Base-by-base conservation (phyloP, 2,329 filamentous ascomycete species). In the Trichoderma atrobrunneum region DNA sequence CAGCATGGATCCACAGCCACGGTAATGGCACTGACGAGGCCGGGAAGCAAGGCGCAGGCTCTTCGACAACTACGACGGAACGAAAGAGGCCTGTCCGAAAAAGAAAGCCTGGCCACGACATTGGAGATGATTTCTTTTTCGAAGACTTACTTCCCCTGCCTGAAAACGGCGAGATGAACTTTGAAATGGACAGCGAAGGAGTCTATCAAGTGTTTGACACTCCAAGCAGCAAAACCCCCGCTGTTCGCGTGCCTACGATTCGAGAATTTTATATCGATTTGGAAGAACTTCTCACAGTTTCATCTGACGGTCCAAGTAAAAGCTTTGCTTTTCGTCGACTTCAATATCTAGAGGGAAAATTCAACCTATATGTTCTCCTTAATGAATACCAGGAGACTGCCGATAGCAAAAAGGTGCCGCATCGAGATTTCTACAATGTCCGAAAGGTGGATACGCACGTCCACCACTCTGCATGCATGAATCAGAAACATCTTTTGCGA, bases 391-490 rank as follows among this genome's bases (percentile, higher is more conserved):
- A 98, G 80, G 96, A 99, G 82, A 96, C 97, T 68, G 95, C 96
- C 73, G 96, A 99, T 84, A 98, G 93, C 81, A 99, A 99, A 82
- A 95, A 93, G 77, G 96, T 98, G 68, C 96, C 96, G 2, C 96
- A 99, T 82, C 91, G 96, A 84, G 96, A 99, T 82, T 99, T 99
- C 79, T 99, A 99, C 86, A 99, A 99, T 79, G 96, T 99, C 60
- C 89, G 96, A 79, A 99, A 99, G 82, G 96, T 99, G 65, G 96
- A 99, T 80, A 99, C 96, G 12, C 96, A 99, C 87, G 96, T 99
- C 76, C 96, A 99, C 80, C 96, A 99, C 82, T 99, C 96, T 18
- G 96, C 96, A 28, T 99, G 96, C 81, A 99, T 99, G 96, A 99
- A 99, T 80, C 96, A 99, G 82, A 99, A 99, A 83, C 96, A 99